A percentile compares a stretch with the other conserved stretches of the same genome.
phyloP scores from a whole-genome alignment of 352 stramenopile genomes.

The Aphanomyces invadans region DNA sequence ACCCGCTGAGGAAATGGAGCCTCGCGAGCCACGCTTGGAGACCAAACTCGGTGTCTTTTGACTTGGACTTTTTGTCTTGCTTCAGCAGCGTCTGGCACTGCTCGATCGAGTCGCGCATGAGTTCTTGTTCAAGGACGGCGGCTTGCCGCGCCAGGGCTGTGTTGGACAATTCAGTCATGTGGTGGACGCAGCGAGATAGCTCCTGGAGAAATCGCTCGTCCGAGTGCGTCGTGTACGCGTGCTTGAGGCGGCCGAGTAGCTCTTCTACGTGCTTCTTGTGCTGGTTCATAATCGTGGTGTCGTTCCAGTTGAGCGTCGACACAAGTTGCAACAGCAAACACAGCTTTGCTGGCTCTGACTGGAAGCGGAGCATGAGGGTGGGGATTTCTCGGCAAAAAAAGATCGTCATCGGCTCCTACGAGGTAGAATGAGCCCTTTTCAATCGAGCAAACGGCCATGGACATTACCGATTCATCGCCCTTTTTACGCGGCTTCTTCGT shows the following conservation, averaged over 20 bases:
- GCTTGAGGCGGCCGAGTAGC: constrained; percentile 69
- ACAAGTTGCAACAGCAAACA: constrained; percentile 66
- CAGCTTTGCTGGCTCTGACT: constrained; percentile 75
- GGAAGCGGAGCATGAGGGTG: constrained; percentile 59
- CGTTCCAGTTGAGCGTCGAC: constrained; percentile 52
- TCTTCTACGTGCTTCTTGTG: constrained; percentile 57
- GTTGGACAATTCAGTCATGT: constrained; percentile 64
- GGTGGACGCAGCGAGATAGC: constrained; percentile 54
- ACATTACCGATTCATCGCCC: constrained; percentile 46
- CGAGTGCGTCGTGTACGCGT: constrained; percentile 54
- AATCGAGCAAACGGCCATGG: constrained; percentile 16
- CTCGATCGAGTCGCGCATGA: constrained; percentile 60
- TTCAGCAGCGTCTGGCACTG: constrained; percentile 46
- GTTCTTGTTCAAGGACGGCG: constrained; percentile 61
- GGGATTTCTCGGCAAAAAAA: constrained; percentile 75
- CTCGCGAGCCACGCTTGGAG: constrained; percentile 51
- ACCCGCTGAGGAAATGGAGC: constrained; percentile 51
- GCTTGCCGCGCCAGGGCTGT: constrained; percentile 71
- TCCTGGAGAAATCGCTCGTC: constrained; percentile 62
- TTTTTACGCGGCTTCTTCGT: constrained; percentile 33
- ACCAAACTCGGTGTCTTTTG: constrained; percentile 57
- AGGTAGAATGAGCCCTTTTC: neutral
- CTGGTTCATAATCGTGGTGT: constrained; percentile 54
- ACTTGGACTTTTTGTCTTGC: constrained; percentile 42
- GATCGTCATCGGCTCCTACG: constrained; percentile 42